Conservation (phyloP, 1,284 basidiomycete species). For the Cryptococcus hybrid region DNA sequence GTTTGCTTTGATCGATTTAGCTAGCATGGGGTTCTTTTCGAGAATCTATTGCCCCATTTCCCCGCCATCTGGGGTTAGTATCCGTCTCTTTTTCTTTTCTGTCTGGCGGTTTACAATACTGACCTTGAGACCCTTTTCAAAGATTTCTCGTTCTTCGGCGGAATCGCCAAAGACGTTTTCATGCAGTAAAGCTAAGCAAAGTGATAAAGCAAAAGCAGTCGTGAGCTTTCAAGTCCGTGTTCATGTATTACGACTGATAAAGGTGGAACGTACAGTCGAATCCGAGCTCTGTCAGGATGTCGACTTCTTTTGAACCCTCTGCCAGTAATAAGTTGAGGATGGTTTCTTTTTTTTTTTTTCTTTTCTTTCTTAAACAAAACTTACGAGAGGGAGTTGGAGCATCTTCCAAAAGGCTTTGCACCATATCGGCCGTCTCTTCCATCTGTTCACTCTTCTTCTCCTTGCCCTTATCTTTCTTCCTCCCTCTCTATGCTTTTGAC, state of each 20-base stretch:
- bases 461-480: too few species aligned
- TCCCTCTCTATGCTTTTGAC: too few species aligned
- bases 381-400: too few species aligned
- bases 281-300: constrained; percentile 25
- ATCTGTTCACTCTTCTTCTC: too few species aligned
- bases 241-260: neutral
- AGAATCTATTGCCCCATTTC: constrained; percentile 20
- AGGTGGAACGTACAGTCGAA: constrained; percentile 22
- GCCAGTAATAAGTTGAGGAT: too few species aligned
- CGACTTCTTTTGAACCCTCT: neutral
- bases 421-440: too few species aligned
- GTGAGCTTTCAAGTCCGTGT: too few species aligned
- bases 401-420: too few species aligned
- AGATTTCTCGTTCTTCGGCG: constrained; percentile 35
- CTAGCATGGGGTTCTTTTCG: constrained; percentile 24
- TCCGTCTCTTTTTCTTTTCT: too few species aligned
- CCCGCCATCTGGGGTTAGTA: too few species aligned
- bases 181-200: constrained; percentile 26
- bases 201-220: neutral
- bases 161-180: constrained; percentile 39
- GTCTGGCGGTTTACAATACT: neutral
- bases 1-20: constrained; percentile 32
- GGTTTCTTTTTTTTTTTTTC: too few species aligned
- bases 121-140: constrained; percentile 40
- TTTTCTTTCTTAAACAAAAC: too few species aligned